These are phyloP conservation scores for Angophora floribunda DNA, from an alignment of 345 rosid genomes.

Conservation along the genomic window DNA sequence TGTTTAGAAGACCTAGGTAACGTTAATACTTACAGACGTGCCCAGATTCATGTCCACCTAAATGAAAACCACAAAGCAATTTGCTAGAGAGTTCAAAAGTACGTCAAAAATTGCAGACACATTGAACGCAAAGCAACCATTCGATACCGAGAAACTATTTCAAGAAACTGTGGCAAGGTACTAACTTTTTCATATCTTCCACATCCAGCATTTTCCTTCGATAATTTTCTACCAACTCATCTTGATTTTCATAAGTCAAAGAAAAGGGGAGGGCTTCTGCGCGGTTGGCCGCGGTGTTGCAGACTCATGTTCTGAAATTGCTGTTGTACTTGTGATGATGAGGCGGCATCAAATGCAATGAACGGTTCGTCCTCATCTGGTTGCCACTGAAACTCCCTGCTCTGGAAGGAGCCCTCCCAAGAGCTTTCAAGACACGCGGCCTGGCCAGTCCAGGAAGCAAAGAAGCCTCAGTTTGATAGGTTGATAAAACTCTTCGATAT, in stretches of 20 bases:
- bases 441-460: slow-evolving; percentile 26
- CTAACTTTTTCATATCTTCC: background rate
- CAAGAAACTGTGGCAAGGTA: background rate
- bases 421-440: slow-evolving; percentile 7
- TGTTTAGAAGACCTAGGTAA: background rate
- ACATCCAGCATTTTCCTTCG: background rate
- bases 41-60: background rate
- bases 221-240: background rate
- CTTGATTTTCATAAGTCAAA: background rate
- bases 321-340: background rate
- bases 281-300: background rate
- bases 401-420: background rate
- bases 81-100: background rate
- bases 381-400: background rate
- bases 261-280: background rate
- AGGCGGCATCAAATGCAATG: background rate
- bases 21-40: background rate
- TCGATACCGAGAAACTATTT: background rate
- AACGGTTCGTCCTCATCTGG: background rate
- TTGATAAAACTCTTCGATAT: slow-evolving; percentile 9
- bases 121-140: background rate
- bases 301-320: background rate
- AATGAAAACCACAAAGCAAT: background rate
- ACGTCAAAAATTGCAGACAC: background rate
- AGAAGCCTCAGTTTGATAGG: slow-evolving; percentile 15